Evolutionary conservation across 305 asterid genomes (phyloP), one percentile per base, ranked within the genome.

Genomic region (Ilex paraguariensis): DNA sequence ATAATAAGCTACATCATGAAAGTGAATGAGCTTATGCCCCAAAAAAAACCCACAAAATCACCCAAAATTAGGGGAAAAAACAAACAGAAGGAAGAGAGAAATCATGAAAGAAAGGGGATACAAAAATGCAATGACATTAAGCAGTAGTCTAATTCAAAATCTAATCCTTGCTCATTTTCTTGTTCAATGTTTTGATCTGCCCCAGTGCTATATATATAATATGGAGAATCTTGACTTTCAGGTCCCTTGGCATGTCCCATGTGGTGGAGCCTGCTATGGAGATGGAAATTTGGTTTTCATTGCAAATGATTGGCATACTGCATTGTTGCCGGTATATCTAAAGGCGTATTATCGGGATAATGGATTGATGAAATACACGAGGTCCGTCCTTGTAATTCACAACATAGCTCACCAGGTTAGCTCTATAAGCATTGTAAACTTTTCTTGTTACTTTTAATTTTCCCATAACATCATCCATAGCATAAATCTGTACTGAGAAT

Each of bases 261-360:
- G 99, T 73, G 99, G 99, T 6, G 99, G 99, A 57, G 68, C 84
- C 70, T 93, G 99, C 86, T 93, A 93, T 50, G 99, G 97, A 49
- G 99, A 93, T 79, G 97, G 99, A 75, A 93, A 93, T 74, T 75
- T 93, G 72, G 96, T 76, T 73, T 90, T 90, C 76, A 81, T 93
- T 54, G 99, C 96, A 51, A 90, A 93, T 66, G 99, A 93, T 73
- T 93, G 99, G 99, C 99, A 93, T 78, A 90, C 99, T 33, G 97
- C 97, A 31, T 70, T 93, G 48, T 69, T 93, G 74, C 97, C 99
- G 1, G 99, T 93, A 56, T 93, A 93, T 72, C 87, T 93, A 31
- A 93, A 90, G 75, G 99, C 99, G 62, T 86, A 93, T 75, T 93
- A 87, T 68, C 94, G 89, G 5, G 97, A 93, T 79, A 75, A 93